Evolutionary conservation across 2,329 filamentous ascomycete species (phyloP), one percentile per base, ranked within the genome.

Genomic region (Orbilia ellipsospora): DNA sequence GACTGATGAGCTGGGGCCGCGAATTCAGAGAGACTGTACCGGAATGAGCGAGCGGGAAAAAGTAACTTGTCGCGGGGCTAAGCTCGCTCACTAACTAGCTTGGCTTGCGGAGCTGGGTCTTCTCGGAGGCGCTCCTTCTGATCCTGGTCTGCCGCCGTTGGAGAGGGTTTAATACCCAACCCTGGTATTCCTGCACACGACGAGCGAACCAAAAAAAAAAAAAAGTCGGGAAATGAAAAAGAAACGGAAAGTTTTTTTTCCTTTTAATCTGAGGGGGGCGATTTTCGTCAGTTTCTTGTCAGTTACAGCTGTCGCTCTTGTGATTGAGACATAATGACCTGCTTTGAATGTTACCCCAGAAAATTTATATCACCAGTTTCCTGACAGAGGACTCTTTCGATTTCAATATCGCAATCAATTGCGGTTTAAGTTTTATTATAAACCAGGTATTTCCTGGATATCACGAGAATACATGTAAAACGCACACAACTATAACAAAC

Each of bases 171-270:
- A 40, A 63, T 62, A 51, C 66, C 31, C 57, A 63, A 70, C 66
- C 66, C 66, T 63, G 66, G 66, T 62, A 69, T 68, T 55, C 48
- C 56, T 69, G 65, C 56, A 69, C 66, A 69, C 54, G 52, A 70
- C 60, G 23, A 36, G 20, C 13, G 16, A 59, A 26, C 55, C 31
- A 59, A 23, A 23, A 23, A 61, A 40, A 60, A 40, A 44, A 31
- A 48, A 48, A 48, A 48, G 61, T 61, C 65, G 65, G 40, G 65
- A 69, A 69, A 69, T 70, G 66, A 70, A 63, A 70, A 70, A 70
- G 66, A 52, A 70, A 62, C 60, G 57, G 66, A 61, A 61, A 57
- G 23, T 54, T 62, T 70, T 70, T 56, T 56, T 62, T 50, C 57
- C 48, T 52, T 3, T 13, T 7, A 36, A 36, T 36, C 31, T 36